These are phyloP conservation scores for Rhododendron molle DNA, from an alignment of 148 eudicot genomes.

Conservation along the genomic window DNA sequence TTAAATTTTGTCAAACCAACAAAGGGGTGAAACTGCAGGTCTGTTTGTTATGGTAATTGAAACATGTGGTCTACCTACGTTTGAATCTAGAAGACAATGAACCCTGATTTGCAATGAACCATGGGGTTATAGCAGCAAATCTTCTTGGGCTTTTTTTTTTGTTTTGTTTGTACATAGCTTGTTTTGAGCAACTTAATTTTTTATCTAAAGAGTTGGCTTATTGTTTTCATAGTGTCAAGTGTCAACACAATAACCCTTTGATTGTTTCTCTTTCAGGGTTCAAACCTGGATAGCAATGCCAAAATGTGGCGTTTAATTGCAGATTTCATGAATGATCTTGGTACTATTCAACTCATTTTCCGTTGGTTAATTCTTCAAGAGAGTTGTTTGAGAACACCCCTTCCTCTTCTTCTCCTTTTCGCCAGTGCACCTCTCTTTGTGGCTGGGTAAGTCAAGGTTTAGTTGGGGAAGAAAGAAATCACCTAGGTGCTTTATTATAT, in stretches of 20 bases:
- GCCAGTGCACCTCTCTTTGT: neutral
- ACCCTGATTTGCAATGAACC: neutral
- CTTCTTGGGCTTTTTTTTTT: neutral
- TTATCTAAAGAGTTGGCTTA: neutral
- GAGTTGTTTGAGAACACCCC: neutral
- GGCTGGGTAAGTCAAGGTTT: neutral
- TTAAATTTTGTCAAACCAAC: neutral
- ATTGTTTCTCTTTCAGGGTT: constrained; percentile 51
- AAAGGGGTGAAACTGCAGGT: neutral
- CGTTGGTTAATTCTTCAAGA: neutral
- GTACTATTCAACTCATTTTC: constrained; percentile 36
- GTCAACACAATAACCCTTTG: neutral
- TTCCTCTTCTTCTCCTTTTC: neutral
- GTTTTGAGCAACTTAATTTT: neutral
- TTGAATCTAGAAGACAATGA: neutral
- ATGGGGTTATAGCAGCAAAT: neutral
- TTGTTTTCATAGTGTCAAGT: neutral
- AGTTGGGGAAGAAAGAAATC: neutral
- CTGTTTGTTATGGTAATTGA: neutral
- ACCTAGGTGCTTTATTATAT: neutral
- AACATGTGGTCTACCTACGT: neutral
- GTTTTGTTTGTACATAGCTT: neutral
- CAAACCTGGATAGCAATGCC: constrained; percentile 92
- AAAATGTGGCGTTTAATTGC: constrained; percentile 99
- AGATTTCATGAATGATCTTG: constrained; percentile 98